These are phyloP conservation scores for Pisolithus thermaeus DNA, from an alignment of 1,284 basidiomycete genomes.

Conservation along the genomic window DNA sequence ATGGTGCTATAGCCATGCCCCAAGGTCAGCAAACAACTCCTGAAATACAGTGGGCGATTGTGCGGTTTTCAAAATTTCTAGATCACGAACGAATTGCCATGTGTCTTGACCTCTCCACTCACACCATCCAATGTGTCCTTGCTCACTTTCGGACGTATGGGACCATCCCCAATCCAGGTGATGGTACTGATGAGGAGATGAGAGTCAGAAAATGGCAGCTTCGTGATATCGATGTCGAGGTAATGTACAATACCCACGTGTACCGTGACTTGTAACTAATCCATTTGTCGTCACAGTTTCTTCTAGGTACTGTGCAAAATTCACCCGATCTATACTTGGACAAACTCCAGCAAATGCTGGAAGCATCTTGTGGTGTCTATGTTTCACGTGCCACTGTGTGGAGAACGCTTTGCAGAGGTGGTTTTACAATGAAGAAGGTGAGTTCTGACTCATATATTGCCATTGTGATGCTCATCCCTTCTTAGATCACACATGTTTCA, in stretches of 20 bases:
- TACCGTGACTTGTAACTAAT: too few relatives aligned
- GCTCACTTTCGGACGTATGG: not conserved
- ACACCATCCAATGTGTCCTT: not conserved
- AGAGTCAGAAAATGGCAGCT: not conserved
- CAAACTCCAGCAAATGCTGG: conserved; percentile 2
- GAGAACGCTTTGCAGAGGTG: conserved; percentile 10
- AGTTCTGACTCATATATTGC: not conserved
- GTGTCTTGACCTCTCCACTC: not conserved
- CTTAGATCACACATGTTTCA: conserved; percentile 20
- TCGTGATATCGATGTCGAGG: conserved; percentile 2
- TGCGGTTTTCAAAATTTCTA: not conserved
- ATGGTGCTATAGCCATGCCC: too few relatives aligned
- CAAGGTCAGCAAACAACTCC: not conserved
- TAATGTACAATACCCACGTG: not conserved
- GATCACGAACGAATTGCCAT: not conserved
- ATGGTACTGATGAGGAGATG: not conserved
- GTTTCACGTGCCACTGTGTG: conserved; percentile 18
- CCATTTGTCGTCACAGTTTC: too few relatives aligned
- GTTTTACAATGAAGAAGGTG: conserved; percentile 24
- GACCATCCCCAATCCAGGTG: conserved; percentile 1
- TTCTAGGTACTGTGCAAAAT: not conserved
- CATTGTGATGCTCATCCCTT: not conserved
- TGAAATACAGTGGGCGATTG: not conserved
- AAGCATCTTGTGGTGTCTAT: conserved; percentile 3
- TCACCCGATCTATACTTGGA: conserved; percentile 8